These are phyloP conservation scores for Stemphylium vesicarium DNA, from an alignment of 2,329 filamentous ascomycete genomes.

Conservation along the genomic window DNA sequence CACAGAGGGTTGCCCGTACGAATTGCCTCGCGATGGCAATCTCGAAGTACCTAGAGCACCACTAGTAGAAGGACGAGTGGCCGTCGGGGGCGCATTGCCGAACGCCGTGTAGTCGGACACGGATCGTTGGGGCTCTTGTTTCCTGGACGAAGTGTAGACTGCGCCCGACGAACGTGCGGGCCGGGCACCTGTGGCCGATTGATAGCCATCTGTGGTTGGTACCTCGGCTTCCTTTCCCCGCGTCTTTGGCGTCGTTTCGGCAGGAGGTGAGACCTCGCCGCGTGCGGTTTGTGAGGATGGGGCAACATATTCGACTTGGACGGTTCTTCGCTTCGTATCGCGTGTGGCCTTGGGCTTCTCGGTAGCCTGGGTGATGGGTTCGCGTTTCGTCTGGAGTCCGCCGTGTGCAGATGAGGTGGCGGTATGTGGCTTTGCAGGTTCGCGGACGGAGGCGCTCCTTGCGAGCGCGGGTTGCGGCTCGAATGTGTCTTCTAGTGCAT, in stretches of 20 bases:
- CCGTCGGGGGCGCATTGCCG: conserved; percentile 50
- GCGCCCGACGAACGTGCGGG: conserved; percentile 27
- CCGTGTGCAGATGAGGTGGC: conserved; percentile 54
- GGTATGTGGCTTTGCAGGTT: conserved; percentile 72
- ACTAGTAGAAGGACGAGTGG: conserved; percentile 74
- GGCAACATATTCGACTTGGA: conserved; percentile 97
- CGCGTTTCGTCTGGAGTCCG: conserved; percentile 75
- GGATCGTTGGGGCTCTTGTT: conserved; percentile 58
- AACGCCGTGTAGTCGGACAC: conserved; percentile 56
- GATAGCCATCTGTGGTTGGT: conserved; percentile 50
- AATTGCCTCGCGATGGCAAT: conserved; percentile 74
- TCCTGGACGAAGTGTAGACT: conserved; percentile 43
- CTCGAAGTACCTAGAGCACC: conserved; percentile 71
- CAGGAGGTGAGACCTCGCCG: conserved; percentile 59
- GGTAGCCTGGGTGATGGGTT: conserved; percentile 71
- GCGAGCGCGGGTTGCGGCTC: conserved; percentile 70
- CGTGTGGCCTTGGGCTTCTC: conserved; percentile 70
- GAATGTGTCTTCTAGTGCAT: conserved; percentile 55
- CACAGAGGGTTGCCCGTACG: conserved; percentile 87
- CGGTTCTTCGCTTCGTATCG: conserved; percentile 89
- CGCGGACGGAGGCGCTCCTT: conserved; percentile 92
- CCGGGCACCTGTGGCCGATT: conserved; percentile 34
- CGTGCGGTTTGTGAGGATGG: conserved; percentile 85
- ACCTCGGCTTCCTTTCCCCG: conserved; percentile 58
- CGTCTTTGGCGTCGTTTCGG: conserved; percentile 54